Conservation (phyloP, 2,329 filamentous ascomycete genomes). For the Aspergillus arachidicola region DNA sequence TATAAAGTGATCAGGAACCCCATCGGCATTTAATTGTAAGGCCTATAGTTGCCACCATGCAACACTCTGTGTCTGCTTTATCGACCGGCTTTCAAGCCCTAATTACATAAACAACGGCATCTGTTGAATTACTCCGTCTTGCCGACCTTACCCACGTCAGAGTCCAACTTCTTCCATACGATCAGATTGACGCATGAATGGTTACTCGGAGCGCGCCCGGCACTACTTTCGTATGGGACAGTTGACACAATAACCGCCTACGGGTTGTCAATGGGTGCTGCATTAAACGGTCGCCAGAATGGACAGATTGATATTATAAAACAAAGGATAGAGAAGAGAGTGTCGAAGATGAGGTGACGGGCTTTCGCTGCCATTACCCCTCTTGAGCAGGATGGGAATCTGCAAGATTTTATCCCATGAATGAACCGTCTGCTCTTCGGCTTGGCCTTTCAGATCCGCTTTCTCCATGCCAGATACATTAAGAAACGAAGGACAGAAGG, state of each 20-base stretch:
- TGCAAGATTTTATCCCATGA: conserved; percentile 57
- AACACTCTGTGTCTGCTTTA: conserved; percentile 57
- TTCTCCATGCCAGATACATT: conserved; percentile 85
- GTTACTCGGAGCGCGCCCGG: conserved; percentile 72
- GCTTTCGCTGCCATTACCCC: conserved; percentile 81
- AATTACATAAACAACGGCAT: conserved; percentile 83
- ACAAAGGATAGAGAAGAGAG: conserved; percentile 71
- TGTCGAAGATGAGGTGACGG: conserved; percentile 87
- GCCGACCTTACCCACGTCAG: conserved; percentile 55
- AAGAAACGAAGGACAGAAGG: conserved; percentile 76
- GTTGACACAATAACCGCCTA: conserved; percentile 40
- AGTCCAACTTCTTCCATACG: conserved; percentile 50
- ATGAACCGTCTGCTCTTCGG: conserved; percentile 62
- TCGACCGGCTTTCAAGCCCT: conserved; percentile 38
- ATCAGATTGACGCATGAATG: conserved; percentile 81
- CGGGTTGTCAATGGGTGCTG: conserved; percentile 54
- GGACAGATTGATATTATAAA: conserved; percentile 86
- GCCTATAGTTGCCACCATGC: conserved; percentile 23
- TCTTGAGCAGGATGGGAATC: conserved; percentile 56
- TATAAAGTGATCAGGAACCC: background rate
- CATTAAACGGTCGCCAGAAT: conserved; percentile 66
- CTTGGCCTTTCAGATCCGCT: conserved; percentile 73
- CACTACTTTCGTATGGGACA: conserved; percentile 55
- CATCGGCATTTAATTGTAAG: background rate
- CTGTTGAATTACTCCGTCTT: conserved; percentile 82